These are phyloP conservation scores for Penicillium maclennaniae DNA, from an alignment of 495 filamentous ascomycete genomes.

Conservation along the genomic window DNA sequence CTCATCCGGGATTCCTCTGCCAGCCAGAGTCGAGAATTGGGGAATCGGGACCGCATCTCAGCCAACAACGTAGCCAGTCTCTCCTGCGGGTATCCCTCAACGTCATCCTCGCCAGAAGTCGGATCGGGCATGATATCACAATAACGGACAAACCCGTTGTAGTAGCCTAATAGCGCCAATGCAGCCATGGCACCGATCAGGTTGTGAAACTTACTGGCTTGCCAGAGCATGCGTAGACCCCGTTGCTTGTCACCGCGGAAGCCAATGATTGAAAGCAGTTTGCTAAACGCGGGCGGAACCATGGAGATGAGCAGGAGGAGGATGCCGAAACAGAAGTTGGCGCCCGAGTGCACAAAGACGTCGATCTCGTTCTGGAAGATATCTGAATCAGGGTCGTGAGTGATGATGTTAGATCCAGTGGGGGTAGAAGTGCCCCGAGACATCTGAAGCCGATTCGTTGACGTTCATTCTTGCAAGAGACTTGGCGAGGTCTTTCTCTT, in stretches of 20 bases:
- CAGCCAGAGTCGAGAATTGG: slow-evolving; percentile 80
- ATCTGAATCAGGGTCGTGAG: slow-evolving; percentile 48
- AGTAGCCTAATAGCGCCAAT: slow-evolving; percentile 75
- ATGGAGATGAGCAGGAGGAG: slow-evolving; percentile 82
- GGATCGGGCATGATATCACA: slow-evolving; percentile 77
- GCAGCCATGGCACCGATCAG: slow-evolving; percentile 89
- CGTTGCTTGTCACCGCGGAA: slow-evolving; percentile 87
- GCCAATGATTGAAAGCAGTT: slow-evolving; percentile 81
- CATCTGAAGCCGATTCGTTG: slow-evolving; percentile 10
- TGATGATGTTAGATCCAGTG: slow-evolving; percentile 29
- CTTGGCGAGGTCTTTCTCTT: slow-evolving; percentile 21
- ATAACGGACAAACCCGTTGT: slow-evolving; percentile 79
- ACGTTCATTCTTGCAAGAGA: slow-evolving; percentile 34
- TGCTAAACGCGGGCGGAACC: slow-evolving; percentile 84
- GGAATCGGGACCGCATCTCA: slow-evolving; percentile 73
- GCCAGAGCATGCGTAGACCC: slow-evolving; percentile 86
- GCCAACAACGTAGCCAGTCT: slow-evolving; percentile 64
- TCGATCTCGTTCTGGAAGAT: slow-evolving; percentile 69
- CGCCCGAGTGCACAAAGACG: slow-evolving; percentile 81
- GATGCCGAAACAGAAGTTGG: slow-evolving; percentile 84
- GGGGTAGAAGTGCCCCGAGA: slow-evolving; percentile 19
- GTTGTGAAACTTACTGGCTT: slow-evolving; percentile 80
- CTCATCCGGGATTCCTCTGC: slow-evolving; percentile 85
- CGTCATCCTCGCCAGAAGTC: slow-evolving; percentile 46
- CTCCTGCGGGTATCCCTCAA: slow-evolving; percentile 68